These are phyloP conservation scores for Aspergillus hancockii DNA, from an alignment of 495 filamentous ascomycete species.

Conservation along the genomic window DNA sequence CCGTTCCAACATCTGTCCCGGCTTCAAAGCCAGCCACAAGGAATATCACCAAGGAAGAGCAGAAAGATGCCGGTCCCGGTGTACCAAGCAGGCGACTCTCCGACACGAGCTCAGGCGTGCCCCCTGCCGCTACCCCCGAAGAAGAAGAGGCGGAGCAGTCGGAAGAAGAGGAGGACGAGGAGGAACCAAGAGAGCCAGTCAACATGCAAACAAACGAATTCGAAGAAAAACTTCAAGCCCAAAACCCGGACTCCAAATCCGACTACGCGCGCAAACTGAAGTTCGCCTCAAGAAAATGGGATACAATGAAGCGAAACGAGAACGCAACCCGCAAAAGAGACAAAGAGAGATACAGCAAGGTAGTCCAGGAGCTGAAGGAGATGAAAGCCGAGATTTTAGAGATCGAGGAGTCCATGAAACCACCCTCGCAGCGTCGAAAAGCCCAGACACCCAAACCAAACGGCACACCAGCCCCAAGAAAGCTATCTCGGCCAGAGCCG, in stretches of 20 bases:
- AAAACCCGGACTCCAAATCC: background rate
- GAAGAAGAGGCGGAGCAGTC: background rate
- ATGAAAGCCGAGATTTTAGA: background rate
- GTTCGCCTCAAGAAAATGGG: background rate
- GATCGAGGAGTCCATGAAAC: background rate
- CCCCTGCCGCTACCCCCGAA: background rate
- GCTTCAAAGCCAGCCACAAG: background rate
- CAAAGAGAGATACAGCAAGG: background rate
- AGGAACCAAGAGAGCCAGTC: background rate
- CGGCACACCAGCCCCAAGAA: background rate
- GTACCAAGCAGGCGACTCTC: background rate
- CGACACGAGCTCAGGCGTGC: background rate
- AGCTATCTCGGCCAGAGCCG: background rate
- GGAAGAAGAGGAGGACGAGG: background rate
- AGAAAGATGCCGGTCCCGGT: background rate
- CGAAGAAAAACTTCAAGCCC: background rate
- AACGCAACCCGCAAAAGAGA: background rate
- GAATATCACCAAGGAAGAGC: background rate
- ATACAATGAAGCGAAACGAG: background rate
- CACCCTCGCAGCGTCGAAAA: background rate
- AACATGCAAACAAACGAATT: background rate
- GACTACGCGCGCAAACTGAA: background rate
- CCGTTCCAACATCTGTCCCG: slow-evolving; percentile 1
- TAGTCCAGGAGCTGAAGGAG: background rate
- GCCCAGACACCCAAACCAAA: background rate